Conservation (phyloP, 2,329 filamentous ascomycete species). For the Rhynchosporium agropyri region DNA sequence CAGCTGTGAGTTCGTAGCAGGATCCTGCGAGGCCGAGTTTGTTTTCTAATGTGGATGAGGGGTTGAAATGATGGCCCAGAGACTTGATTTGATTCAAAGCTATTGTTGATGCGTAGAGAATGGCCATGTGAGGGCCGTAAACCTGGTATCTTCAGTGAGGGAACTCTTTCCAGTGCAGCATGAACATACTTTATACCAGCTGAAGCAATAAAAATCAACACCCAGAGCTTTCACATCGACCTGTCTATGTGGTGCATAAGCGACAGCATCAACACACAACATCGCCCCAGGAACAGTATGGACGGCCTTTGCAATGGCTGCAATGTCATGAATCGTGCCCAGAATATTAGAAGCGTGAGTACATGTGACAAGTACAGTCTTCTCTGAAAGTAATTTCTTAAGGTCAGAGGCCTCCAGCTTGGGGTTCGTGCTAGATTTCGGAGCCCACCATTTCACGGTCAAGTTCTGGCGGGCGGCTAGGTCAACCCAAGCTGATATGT, state of each 20-base stretch:
- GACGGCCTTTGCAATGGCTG: conserved; percentile 56
- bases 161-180: not conserved
- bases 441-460: conserved; percentile 71
- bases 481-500: conserved; percentile 73
- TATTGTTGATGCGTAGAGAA: conserved; percentile 64
- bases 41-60: conserved; percentile 58
- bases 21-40: conserved; percentile 70
- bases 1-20: conserved; percentile 70
- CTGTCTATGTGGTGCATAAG: conserved; percentile 72
- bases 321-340: conserved; percentile 68
- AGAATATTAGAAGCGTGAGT: conserved; percentile 77
- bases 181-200: conserved; percentile 69
- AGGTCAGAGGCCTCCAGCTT: conserved; percentile 61
- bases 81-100: conserved; percentile 60
- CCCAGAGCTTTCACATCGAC: conserved; percentile 69
- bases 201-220: conserved; percentile 78
- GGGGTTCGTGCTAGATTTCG: conserved; percentile 54
- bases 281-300: conserved; percentile 55
- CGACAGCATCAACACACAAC: conserved; percentile 74
- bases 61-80: conserved; percentile 70
- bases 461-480: conserved; percentile 64
- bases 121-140: conserved; percentile 74
- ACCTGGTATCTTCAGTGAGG: conserved; percentile 46
- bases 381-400: conserved; percentile 58
- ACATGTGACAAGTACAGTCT: conserved; percentile 70